Conservation (phyloP, 108 stramenopile genomes). For the Nitzschia putrida region DNA sequence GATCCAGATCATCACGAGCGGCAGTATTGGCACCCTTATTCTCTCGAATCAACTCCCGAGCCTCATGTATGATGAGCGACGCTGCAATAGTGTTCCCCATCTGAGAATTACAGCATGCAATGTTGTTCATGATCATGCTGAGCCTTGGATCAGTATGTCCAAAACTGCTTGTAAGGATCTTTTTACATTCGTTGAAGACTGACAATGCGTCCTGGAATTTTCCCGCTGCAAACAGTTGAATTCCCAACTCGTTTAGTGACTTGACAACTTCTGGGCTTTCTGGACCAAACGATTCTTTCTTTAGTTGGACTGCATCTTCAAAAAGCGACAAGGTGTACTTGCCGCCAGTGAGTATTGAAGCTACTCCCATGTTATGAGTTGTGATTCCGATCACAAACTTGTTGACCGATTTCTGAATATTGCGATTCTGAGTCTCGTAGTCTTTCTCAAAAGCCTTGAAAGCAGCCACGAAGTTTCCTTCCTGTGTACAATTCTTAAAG, state of each 20-base stretch:
- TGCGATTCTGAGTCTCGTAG: constrained; percentile 18
- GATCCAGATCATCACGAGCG: constrained; percentile 28
- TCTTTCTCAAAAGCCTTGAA: constrained; percentile 17
- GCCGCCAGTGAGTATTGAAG: constrained; percentile 24
- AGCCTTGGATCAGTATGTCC: constrained; percentile 10
- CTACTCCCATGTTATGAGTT: constrained; percentile 46
- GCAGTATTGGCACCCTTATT: background rate
- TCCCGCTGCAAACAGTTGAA: constrained; percentile 41
- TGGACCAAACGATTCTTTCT: constrained; percentile 37
- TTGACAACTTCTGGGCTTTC: constrained; percentile 38
- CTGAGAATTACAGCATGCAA: constrained; percentile 40
- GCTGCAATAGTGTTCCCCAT: constrained; percentile 25
- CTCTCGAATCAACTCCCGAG: constrained; percentile 14
- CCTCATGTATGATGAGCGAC: constrained; percentile 27
- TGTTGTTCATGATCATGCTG: constrained; percentile 41
- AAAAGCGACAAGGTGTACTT: constrained; percentile 28
- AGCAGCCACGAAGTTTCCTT: constrained; percentile 19
- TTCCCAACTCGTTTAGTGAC: constrained; percentile 42
- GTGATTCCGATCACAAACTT: constrained; percentile 41
- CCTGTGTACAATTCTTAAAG: constrained; percentile 6
- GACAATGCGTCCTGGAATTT: constrained; percentile 31
- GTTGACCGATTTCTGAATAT: constrained; percentile 22
- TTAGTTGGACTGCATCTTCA: constrained; percentile 35
- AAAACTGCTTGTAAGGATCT: constrained; percentile 11
- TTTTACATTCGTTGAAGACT: constrained; percentile 32